Conservation (phyloP, 139 green algal genomes). For the Raphidocelis subcapitata region DNA sequence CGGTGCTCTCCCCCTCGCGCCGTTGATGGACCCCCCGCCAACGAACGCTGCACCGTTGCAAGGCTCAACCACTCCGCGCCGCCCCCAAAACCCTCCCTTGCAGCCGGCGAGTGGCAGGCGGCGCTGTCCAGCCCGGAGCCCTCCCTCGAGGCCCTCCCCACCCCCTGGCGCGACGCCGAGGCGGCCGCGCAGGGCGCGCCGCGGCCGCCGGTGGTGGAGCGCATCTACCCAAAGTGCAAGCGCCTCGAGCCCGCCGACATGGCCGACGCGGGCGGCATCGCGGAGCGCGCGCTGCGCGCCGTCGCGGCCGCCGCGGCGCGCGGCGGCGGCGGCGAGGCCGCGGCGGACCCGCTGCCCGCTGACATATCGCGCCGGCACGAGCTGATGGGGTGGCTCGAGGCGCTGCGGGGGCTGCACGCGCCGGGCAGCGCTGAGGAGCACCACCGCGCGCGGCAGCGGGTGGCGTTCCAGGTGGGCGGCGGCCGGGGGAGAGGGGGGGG, state of each 20-base stretch:
- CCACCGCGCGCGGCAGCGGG: not conserved
- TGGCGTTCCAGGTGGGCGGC: conserved; percentile 5
- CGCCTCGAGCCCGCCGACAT: not conserved
- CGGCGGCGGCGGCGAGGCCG: not conserved
- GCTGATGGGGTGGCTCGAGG: conserved; percentile 2
- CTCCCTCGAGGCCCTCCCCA: too few relatives aligned
- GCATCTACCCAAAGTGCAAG: not conserved
- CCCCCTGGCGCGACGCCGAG: too few relatives aligned
- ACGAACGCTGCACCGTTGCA: too few relatives aligned
- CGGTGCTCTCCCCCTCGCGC: too few relatives aligned
- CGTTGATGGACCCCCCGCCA: too few relatives aligned
- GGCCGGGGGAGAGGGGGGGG: too few relatives aligned
- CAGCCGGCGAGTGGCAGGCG: too few relatives aligned
- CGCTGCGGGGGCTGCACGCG: conserved; percentile 2
- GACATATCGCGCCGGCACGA: not conserved
- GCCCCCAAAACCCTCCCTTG: too few relatives aligned
- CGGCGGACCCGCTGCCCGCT: not conserved
- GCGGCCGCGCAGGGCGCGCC: not conserved
- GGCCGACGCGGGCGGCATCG: not conserved
- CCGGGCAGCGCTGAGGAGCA: conserved; percentile 1
- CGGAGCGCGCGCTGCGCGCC: not conserved
- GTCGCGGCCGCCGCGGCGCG: too few relatives aligned
- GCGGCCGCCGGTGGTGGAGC: not conserved
- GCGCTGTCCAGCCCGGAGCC: too few relatives aligned
- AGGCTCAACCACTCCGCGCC: too few relatives aligned